Percentiles rank a stretch among this genome's conserved stretches.
Evolutionary conservation across 352 stramenopile species (phyloP).

Genomic region (Pythium oligandrum): DNA sequence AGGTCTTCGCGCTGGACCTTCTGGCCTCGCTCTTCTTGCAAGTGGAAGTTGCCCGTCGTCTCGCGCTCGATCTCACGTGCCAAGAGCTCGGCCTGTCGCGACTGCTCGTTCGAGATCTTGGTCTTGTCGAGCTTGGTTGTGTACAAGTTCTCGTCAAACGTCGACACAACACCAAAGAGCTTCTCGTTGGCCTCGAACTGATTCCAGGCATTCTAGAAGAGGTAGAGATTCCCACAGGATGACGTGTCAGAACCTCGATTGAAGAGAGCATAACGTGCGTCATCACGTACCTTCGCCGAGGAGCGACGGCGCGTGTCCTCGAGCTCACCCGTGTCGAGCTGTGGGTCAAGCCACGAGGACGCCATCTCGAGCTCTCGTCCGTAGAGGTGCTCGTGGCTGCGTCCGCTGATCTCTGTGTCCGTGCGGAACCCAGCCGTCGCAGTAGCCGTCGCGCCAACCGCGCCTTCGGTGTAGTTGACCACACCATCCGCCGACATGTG

Average conservation of each 20-base stretch:
- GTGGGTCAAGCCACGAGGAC: conserved; percentile 77
- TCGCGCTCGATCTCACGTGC: conserved; percentile 94
- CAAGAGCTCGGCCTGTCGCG: conserved; percentile 87
- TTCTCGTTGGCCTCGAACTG: conserved; percentile 97
- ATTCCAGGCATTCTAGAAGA: conserved; percentile 80
- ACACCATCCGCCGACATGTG: conserved; percentile 55
- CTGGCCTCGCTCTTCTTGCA: conserved; percentile 93
- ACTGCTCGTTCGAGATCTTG: conserved; percentile 87
- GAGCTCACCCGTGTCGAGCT: conserved; percentile 69
- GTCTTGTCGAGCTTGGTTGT: conserved; percentile 95
- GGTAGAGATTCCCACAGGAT: too few relatives aligned
- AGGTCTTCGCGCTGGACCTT: conserved; percentile 65
- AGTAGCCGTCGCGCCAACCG: conserved; percentile 20
- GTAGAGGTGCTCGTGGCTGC: conserved; percentile 58
- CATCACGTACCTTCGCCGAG: conserved; percentile 26
- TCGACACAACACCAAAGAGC: conserved; percentile 94
- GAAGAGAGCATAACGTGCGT: neutral
- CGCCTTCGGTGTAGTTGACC: conserved; percentile 55
- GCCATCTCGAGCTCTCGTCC: conserved; percentile 62
- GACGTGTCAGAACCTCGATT: too few relatives aligned
- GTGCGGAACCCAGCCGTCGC: conserved; percentile 56
- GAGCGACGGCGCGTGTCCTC: conserved; percentile 45
- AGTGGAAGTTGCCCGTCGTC: conserved; percentile 90
- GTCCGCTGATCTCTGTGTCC: conserved; percentile 89
- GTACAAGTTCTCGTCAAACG: conserved; percentile 98